phyloP scores from a whole-genome alignment of 2,329 filamentous ascomycete genomes.

The Ophiocordyceps polyrhachis-furcata region DNA sequence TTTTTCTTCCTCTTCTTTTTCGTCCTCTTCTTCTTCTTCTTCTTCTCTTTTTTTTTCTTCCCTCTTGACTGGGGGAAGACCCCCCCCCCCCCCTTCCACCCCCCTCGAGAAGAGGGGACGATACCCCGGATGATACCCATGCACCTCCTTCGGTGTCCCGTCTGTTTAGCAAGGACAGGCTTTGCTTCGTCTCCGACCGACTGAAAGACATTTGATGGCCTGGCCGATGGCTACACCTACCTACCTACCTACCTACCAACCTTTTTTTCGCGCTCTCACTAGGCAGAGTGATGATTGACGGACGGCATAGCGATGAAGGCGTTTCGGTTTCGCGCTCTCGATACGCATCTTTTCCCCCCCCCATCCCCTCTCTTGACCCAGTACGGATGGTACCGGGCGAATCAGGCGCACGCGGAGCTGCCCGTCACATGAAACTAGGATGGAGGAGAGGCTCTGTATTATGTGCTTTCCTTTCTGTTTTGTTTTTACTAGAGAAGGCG shows the following conservation, averaged over 20 bases:
- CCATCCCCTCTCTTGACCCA: background rate
- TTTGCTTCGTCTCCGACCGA: background rate
- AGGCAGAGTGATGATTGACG: background rate
- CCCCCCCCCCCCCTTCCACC: background rate
- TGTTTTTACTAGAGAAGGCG: background rate
- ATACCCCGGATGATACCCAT: constrained; percentile 8
- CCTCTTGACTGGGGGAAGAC: no score
- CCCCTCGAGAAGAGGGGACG: constrained; percentile 1
- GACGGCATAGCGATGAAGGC: constrained; percentile 20
- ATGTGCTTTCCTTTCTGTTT: background rate
- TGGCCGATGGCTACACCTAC: background rate
- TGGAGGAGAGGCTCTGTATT: background rate
- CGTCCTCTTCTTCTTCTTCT: background rate
- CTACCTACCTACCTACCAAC: no score
- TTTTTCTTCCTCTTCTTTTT: background rate
- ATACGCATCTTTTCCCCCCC: background rate
- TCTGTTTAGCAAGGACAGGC: background rate
- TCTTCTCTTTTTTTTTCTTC: background rate
- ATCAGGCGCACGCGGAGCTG: background rate
- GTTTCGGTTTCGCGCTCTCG: constrained; percentile 9
- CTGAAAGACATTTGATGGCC: background rate
- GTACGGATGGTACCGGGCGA: background rate
- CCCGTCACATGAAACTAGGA: background rate
- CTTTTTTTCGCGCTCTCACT: constrained; percentile 7
- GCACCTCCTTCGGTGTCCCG: constrained; percentile 4